A percentile compares a stretch with the other conserved stretches of the same genome.
Evolutionary conservation across 2,329 filamentous ascomycete species (phyloP).

Genomic region (Verticillium isaacii): DNA sequence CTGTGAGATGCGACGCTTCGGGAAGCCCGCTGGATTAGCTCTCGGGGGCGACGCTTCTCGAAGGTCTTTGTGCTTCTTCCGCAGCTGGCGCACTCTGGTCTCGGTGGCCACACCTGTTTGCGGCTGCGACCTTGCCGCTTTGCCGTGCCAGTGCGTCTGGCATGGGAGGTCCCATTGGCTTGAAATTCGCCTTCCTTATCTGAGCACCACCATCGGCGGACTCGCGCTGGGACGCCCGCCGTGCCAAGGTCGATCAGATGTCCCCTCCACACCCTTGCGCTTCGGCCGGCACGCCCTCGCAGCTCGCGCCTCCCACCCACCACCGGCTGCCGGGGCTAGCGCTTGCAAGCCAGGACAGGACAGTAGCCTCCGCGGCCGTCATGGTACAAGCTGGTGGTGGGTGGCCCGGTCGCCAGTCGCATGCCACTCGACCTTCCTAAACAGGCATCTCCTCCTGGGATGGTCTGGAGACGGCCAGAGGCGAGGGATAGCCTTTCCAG

Average conservation of each 20-base stretch:
- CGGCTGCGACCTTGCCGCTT: background rate
- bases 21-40: background rate
- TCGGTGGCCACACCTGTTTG: background rate
- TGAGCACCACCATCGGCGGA: constrained; percentile 3
- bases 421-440: constrained; percentile 11
- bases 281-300: background rate
- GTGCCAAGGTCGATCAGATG: constrained; percentile 13
- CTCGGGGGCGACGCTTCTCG: background rate
- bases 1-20: background rate
- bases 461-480: background rate
- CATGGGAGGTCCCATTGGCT: background rate
- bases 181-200: background rate
- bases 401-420: constrained; percentile 1
- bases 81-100: background rate
- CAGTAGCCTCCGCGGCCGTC: background rate
- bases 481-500: background rate
- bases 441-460: constrained; percentile 10
- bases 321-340: background rate
- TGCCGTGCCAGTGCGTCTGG: background rate
- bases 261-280: constrained; percentile 7
- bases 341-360: background rate
- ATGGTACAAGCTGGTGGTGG: background rate
- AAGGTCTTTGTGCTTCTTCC: background rate
- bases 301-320: background rate
- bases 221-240: constrained; percentile 2